These are phyloP conservation scores for Aristolochia fimbriata DNA, from an alignment of 164 flowering plant species.

Conservation along the genomic window DNA sequence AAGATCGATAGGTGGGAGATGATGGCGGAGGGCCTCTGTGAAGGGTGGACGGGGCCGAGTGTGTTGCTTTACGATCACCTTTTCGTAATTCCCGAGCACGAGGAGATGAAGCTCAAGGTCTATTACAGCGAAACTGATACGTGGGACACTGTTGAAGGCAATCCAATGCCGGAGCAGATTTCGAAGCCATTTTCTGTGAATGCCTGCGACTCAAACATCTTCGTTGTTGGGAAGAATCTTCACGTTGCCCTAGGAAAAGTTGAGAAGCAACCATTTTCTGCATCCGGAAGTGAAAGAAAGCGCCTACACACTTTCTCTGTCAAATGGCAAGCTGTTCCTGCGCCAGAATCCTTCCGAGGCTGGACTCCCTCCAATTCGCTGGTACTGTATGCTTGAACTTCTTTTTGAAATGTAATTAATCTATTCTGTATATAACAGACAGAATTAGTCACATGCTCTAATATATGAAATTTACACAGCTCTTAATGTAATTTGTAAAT, in stretches of 20 bases:
- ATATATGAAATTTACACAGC: no score
- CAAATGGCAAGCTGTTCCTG: conserved; percentile 58
- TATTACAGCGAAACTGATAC: conserved; percentile 39
- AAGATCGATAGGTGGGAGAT: conserved; percentile 38
- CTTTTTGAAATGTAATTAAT: not conserved
- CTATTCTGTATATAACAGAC: no score
- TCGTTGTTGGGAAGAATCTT: conserved; percentile 64
- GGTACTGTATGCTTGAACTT: conserved; percentile 59
- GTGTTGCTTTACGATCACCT: conserved; percentile 41
- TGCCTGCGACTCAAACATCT: conserved; percentile 34
- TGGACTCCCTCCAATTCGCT: conserved; percentile 72
- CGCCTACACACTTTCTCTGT: conserved; percentile 41
- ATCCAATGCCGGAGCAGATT: conserved; percentile 49
- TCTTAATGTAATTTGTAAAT: no score
- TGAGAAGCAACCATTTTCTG: conserved; percentile 10
- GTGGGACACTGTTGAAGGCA: conserved; percentile 49
- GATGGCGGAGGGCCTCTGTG: conserved; percentile 49
- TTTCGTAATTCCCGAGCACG: conserved; percentile 58
- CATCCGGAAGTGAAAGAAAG: not conserved
- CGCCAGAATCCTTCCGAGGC: conserved; percentile 47
- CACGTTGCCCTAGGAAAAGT: conserved; percentile 70
- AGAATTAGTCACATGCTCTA: no score
- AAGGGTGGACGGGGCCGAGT: conserved; percentile 74
- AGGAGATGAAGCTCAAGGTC: conserved; percentile 48
- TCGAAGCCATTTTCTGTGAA: conserved; percentile 53